Base-by-base conservation (phyloP, 1,284 basidiomycete species). In the Fistulina hepatica region DNA sequence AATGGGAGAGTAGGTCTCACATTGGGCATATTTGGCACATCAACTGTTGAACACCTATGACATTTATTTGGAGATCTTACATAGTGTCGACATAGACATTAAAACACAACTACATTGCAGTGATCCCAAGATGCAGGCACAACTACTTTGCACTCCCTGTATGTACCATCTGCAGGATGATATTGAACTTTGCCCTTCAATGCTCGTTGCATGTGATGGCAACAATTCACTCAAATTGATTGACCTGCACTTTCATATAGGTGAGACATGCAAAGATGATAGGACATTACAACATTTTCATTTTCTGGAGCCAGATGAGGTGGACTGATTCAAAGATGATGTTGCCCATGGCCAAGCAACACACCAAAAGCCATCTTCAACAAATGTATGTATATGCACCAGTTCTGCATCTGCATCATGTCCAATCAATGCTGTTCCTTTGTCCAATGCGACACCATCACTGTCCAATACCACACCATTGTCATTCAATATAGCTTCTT, bases 211-310 rank as follows among this genome's bases (percentile, higher is more conserved):
- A 3, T 48, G 60, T 31, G 60, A 63, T 40, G 60, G 59, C 5
- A 61, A 61, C 38, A 55, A 56, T 30, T 60, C 55, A 0, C 45
- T 61, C 5, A 60, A 60, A 43, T 44, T 58, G 0, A 41, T 59
- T 8, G 44, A 48, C 30, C 2, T 43, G 42, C 5, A 21, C n/a
- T 3, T 49, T 45, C 37, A 37, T 10, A 4, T 26, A 34, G 21
- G 53, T 36, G 20, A 43, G 48, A 15, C 58, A 51, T 40, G 37
- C 10, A 12, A 22, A 0, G 48, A 48, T 37, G 26, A 35, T 24
- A 42, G 39, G 21, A 6, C 17, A 11, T 26, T 35, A 2, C 33
- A 20, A 5, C 34, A 34, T 4, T 20, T 24, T 15, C 46, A 35
- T 5, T 56, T 44, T 35, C 27, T 61, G 1, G 33, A 48, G 1